Conservation (phyloP, 192 early-diverging fungal species). For the Phlyctochytrium arcticum region DNA sequence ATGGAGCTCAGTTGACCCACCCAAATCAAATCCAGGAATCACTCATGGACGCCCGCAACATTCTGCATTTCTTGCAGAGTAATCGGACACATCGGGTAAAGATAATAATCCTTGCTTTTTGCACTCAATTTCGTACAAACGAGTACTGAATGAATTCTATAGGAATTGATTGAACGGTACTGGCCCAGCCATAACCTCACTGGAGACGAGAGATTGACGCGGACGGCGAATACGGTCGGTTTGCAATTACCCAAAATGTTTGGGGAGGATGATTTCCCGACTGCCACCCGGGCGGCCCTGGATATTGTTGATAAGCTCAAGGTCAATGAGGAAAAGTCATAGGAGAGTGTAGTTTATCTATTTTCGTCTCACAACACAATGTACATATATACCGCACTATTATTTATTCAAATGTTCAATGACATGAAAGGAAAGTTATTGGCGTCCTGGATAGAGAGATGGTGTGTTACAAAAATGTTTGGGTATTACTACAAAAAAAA, state of each 20-base stretch:
- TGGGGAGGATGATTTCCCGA: constrained; percentile 6
- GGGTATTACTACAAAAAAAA: neutral
- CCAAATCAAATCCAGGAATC: neutral
- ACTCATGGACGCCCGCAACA: constrained; percentile 6
- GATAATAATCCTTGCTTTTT: neutral
- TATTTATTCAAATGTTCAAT: too few species aligned
- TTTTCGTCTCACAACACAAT: too few species aligned
- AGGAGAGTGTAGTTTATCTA: too few species aligned
- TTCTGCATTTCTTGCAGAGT: constrained; percentile 16
- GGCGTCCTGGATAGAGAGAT: too few species aligned
- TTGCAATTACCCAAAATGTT: constrained; percentile 29
- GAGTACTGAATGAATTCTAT: neutral
- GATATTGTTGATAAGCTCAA: too few species aligned
- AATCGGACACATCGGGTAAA: constrained; percentile 20
- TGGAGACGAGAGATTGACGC: constrained; percentile 22
- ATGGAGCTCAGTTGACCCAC: neutral
- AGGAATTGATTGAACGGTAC: constrained; percentile 37
- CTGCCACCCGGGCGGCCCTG: too few species aligned
- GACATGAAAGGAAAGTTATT: too few species aligned
- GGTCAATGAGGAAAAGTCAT: too few species aligned
- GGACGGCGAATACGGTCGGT: constrained; percentile 36
- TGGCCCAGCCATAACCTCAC: constrained; percentile 30
- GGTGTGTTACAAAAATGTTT: too few species aligned
- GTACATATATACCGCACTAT: too few species aligned
- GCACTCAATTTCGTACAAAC: neutral